Base-by-base conservation (phyloP, 1,284 basidiomycete species). In the Polyporus tsugae region DNA sequence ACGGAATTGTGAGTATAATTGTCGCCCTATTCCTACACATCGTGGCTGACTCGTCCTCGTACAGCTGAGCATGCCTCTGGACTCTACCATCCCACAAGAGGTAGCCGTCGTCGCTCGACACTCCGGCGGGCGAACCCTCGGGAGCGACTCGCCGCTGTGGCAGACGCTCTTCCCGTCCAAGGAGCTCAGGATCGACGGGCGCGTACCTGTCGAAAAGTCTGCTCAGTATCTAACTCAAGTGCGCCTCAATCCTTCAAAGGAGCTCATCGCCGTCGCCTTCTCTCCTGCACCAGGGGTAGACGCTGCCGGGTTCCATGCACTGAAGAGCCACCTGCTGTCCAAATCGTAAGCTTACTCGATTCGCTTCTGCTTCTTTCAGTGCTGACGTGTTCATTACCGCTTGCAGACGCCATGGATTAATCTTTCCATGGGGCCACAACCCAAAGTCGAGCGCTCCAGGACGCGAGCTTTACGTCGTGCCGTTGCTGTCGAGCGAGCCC, bases 381-480 rank as follows among this genome's bases (percentile, higher is more conserved):
- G 36, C 53, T 62, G n/a, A 64, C 44, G 22, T 44, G 46, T 41
- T 10, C 38, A 41, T 66, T 66, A 41, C 58, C 22, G 38, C 58
- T 58, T 74, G 19, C 78, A 96, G 95, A 67, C 95, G 95, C 29
- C 93, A 96, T 79, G 95, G 92, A 10, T 84, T 96, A 15, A 88
- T 94, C 44, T 94, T 95, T 72, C 95, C 95, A 13, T 96, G 95
- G 91, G 92, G 92, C 5, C 84, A 82, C 64, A 85, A 85, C 39
- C 89, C 89, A 9, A 90, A 91, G 71, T 92, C 95, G 6, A 80
- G 88, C 70, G 86, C 89, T 69, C 92, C 91, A 22, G 94, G 95
- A 38, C 91, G 92, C 71, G 96, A 98, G 78, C 81, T 97, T 41
- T 98, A 98, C 76, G 87, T 97, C 68, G 87, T 97, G 25, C 96